These are phyloP conservation scores for Yamadazyma kitorensis DNA, from an alignment of 805 yeast genomes.

Conservation along the genomic window DNA sequence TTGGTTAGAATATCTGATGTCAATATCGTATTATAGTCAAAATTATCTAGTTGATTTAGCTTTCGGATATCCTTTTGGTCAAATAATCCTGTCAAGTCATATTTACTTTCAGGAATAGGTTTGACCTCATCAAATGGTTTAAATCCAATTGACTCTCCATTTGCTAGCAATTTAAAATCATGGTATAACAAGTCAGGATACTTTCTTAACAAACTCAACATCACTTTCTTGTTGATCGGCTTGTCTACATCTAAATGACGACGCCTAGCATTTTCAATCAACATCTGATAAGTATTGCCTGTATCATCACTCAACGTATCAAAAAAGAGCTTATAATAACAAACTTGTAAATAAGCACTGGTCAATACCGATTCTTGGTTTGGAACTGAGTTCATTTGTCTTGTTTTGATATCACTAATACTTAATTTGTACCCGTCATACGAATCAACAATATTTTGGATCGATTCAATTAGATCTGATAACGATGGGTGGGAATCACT, in stretches of 20 bases:
- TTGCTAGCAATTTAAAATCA: conserved; percentile 45
- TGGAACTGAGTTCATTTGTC: conserved; percentile 46
- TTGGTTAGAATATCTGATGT: conserved; percentile 26
- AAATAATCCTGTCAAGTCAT: conserved; percentile 6
- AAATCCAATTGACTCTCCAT: conserved; percentile 45
- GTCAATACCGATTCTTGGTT: conserved; percentile 45
- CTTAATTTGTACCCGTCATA: conserved; percentile 13
- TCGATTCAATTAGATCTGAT: conserved; percentile 16
- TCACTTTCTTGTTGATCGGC: conserved; percentile 43
- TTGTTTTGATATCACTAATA: conserved; percentile 58
- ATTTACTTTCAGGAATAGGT: conserved; percentile 6
- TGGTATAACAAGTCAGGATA: conserved; percentile 31
- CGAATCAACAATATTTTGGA: conserved; percentile 13
- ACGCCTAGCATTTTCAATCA: conserved; percentile 45
- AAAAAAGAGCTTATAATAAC: conserved; percentile 53
- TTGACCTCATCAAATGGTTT: conserved; percentile 31
- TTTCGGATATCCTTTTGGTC: conserved; percentile 8
- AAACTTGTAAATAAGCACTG: conserved; percentile 57
- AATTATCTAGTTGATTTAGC: conserved; percentile 16
- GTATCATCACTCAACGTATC: conserved; percentile 26
- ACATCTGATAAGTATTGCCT: conserved; percentile 35
- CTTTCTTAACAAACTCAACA: conserved; percentile 36
- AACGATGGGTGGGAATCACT: conserved; percentile 26
- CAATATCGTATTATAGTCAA: conserved; percentile 16
- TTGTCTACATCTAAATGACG: conserved; percentile 48